Evolutionary conservation across 192 early-diverging fungal genomes (phyloP), one percentile per base, ranked within the genome.

Genomic region (Anaeromyces robustus): DNA sequence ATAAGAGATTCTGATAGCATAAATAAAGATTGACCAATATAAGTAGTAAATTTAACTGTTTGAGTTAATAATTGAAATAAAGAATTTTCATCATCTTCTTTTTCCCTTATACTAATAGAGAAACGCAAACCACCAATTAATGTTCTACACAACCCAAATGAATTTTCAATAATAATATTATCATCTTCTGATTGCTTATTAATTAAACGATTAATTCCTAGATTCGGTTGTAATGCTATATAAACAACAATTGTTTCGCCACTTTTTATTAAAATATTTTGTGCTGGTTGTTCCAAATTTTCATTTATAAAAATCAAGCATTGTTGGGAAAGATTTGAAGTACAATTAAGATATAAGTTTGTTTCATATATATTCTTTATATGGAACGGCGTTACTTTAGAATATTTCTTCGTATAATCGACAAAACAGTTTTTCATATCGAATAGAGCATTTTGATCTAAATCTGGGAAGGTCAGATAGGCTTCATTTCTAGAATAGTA

Each of bases 61-160:
- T 96, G 94, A 13, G 88, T 91, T 12, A 86, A 83, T 22, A 93
- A 84, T 30, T 86, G 84, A n/a, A 90, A 82, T 26, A 90, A 80
- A n/a, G n/a, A n/a, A 2, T 82, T 82, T 30, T 82, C 77, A 6
- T 80, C 68, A 18, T 78, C 79, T 22, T 29, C 32, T 39, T 84
- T 82, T 22, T 93, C 90, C 78, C 89, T 86, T 5, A 87, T 83
- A 78, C 83, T 90, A 3, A 93, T 87, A 19, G 89, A 83, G 78
- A 96, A 96, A 79, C 90, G 88, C 78, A 96, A 92, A 9, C 95
- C 95, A 78, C 95, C 95, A 30, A 96, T 89, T 37, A 96, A 85
- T 28, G 86, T 89, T 28, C 94, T 85, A 81, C 88, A 91, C 77
- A 91, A 90, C 19, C 87, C 81, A 77, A 79, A 84, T 0, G 84